Conservation (phyloP, 73 alveolate species). For the Paramecium sonneborni region DNA sequence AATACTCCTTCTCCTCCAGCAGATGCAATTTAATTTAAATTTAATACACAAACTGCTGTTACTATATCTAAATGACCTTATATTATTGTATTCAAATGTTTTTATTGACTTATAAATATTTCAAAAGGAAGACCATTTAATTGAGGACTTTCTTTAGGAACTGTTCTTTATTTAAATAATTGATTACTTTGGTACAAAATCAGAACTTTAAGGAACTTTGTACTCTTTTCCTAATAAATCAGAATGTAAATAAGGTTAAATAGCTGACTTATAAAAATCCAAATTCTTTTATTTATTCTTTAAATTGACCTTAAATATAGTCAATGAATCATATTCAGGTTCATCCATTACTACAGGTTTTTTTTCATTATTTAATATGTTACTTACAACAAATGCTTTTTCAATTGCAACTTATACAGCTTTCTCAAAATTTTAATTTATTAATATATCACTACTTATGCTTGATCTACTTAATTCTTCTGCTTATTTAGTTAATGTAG, state of each 20-base stretch:
- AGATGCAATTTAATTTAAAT: constrained; percentile 16
- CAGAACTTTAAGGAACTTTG: constrained; percentile 1
- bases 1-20: constrained; percentile 45
- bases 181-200: neutral
- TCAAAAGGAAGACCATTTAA: constrained; percentile 28
- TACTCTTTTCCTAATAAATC: neutral
- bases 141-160: neutral
- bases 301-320: neutral
- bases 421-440: neutral
- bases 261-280: neutral
- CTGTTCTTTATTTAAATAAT: neutral
- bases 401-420: neutral
- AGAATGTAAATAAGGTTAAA: neutral
- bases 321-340: neutral
- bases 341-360: constrained; percentile 8
- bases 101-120: neutral
- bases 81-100: constrained; percentile 13
- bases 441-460: neutral
- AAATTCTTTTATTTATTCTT: neutral
- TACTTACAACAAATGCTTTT: neutral
- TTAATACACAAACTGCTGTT: neutral
- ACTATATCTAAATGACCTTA: constrained; percentile 44
- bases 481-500: constrained; percentile 10
- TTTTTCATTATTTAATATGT: neutral
- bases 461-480: constrained; percentile 22